Percentiles rank a stretch among this genome's conserved stretches.
Evolutionary conservation across 2,329 filamentous ascomycete species (phyloP).

Genomic region (Stagonosporopsis tanaceti): DNA sequence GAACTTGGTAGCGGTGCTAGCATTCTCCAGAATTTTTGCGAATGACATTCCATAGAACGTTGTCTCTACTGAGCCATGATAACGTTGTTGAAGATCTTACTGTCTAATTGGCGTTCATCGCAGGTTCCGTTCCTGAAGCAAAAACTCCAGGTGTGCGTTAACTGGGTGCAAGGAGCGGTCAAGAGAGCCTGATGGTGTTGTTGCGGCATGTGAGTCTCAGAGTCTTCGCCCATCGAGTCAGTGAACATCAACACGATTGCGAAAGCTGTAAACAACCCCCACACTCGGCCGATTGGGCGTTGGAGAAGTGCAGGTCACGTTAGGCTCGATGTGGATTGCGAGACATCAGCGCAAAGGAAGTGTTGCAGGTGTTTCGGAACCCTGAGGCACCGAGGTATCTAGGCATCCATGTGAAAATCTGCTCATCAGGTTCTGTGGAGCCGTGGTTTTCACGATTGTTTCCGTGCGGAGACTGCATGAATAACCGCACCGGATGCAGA

Average conservation of each 20-base stretch:
- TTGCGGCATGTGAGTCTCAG: background rate
- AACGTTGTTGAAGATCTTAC: background rate
- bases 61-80: background rate
- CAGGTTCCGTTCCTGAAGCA: background rate
- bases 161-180: background rate
- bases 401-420: constrained; percentile 21
- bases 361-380: constrained; percentile 41
- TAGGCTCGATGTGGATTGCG: constrained; percentile 14
- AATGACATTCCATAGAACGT: background rate
- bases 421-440: constrained; percentile 9
- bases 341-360: constrained; percentile 30
- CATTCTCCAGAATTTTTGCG: too few species aligned
- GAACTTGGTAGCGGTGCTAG: background rate
- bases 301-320: background rate
- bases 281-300: background rate
- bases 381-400: constrained; percentile 3
- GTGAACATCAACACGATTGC: background rate
- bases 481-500: constrained; percentile 19
- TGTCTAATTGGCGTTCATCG: background rate
- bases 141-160: background rate
- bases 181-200: background rate
- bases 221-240: background rate
- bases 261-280: background rate
- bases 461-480: constrained; percentile 25
- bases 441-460: constrained; percentile 7